phyloP scores from a whole-genome alignment of 495 filamentous ascomycete genomes.

The Xylaria nigripes region DNA sequence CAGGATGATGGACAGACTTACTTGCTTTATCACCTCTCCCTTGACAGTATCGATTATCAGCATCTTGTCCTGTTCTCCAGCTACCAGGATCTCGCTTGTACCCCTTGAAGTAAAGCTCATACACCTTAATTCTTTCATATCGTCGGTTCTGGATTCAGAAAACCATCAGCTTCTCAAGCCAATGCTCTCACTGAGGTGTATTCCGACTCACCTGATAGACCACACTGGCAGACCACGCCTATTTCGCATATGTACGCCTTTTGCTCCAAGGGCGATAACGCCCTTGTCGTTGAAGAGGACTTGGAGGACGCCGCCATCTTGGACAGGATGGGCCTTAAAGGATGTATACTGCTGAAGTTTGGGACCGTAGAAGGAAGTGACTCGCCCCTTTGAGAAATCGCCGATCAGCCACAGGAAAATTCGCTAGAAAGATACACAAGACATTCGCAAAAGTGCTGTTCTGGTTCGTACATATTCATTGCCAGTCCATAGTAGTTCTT shows the following conservation, averaged over 20 bases:
- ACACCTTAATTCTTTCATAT: conserved; percentile 76
- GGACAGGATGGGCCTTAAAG: conserved; percentile 56
- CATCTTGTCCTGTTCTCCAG: conserved; percentile 80
- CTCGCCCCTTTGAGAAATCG: conserved; percentile 53
- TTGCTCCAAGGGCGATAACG: conserved; percentile 67
- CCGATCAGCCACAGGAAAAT: not conserved
- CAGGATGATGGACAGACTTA: conserved; percentile 24
- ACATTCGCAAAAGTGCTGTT: not conserved
- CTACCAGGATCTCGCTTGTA: conserved; percentile 72
- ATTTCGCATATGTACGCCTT: conserved; percentile 75
- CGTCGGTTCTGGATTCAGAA: conserved; percentile 45
- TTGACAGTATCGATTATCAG: conserved; percentile 84
- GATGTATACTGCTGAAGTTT: conserved; percentile 68
- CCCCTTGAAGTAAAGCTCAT: conserved; percentile 90
- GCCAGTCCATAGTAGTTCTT: conserved; percentile 87
- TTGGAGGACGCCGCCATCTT: conserved; percentile 68
- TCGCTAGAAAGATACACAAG: not conserved
- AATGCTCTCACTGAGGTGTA: not conserved
- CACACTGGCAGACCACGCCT: conserved; percentile 75
- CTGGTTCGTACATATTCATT: conserved; percentile 66
- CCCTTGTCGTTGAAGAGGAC: conserved; percentile 81
- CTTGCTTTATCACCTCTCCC: conserved; percentile 65
- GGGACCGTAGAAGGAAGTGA: conserved; percentile 75
- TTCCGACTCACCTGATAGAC: conserved; percentile 57
- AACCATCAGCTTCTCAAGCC: not conserved